phyloP scores from a whole-genome alignment of 177 flowering plant genomes.

The Tripterygium wilfordii region DNA sequence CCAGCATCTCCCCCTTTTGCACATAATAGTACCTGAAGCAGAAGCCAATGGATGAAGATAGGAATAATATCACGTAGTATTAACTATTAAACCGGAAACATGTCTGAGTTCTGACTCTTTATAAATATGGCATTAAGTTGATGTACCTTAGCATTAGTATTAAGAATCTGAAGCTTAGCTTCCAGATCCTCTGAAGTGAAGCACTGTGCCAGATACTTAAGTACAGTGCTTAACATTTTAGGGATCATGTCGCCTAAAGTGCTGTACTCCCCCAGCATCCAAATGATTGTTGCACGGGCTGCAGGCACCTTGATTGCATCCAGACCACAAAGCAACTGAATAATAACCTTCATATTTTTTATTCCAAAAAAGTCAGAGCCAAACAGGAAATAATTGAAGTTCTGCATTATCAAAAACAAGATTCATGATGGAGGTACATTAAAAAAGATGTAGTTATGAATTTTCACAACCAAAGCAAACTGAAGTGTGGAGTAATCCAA shows the following conservation, averaged over 20 bases:
- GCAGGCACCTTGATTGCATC: conserved; percentile 77
- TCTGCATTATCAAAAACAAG: no score
- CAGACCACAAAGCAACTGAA: conserved; percentile 70
- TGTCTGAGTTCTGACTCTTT: no score
- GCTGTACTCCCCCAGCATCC: conserved; percentile 90
- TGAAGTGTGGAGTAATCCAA: no score
- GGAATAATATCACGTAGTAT: not conserved
- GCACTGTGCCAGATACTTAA: conserved; percentile 71
- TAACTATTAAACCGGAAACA: no score
- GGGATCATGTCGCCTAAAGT: conserved; percentile 59
- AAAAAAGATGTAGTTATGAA: no score
- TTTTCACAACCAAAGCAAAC: no score
- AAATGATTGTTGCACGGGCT: conserved; percentile 83
- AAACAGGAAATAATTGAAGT: no score
- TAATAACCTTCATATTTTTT: conserved; percentile 85
- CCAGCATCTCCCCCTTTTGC: conserved; percentile 41
- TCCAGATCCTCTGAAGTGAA: conserved; percentile 71
- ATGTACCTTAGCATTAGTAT: conserved; percentile 73
- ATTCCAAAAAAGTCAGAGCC: no score
- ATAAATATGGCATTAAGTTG: no score
- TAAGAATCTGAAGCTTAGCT: conserved; percentile 86
- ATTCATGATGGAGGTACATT: no score
- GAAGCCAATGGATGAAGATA: no score
- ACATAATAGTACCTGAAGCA: conserved; percentile 54
- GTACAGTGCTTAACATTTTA: conserved; percentile 48